Evolutionary conservation across 176 grass and related monocot species (phyloP).

Genomic region (Oryza punctata): DNA sequence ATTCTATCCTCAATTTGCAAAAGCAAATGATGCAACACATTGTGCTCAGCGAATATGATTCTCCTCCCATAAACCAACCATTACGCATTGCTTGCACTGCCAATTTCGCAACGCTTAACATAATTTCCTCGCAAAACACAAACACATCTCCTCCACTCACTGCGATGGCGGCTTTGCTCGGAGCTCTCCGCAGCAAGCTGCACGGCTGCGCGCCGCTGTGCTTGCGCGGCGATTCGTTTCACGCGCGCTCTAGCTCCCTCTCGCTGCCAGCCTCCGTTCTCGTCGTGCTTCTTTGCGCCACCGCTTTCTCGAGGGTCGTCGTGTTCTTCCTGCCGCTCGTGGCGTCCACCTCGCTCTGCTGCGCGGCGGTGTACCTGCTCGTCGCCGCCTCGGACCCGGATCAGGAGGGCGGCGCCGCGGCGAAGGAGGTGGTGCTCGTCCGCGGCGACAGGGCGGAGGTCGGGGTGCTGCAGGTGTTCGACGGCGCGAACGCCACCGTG

Average conservation of each 20-base stretch:
- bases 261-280: neutral
- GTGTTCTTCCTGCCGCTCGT: conserved; percentile 64
- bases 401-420: neutral
- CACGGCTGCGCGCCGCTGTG: neutral
- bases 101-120: neutral
- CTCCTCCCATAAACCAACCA: conserved; percentile 40
- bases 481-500: conserved; percentile 50
- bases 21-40: conserved; percentile 28
- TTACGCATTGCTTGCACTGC: neutral
- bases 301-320: conserved; percentile 32
- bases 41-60: conserved; percentile 54
- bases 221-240: neutral
- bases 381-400: conserved; percentile 23
- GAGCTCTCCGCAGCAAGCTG: conserved; percentile 18
- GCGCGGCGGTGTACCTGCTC: conserved; percentile 38
- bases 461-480: conserved; percentile 49
- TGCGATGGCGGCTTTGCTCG: conserved; percentile 25
- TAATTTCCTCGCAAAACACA: neutral
- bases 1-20: conserved; percentile 32
- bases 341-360: conserved; percentile 54
- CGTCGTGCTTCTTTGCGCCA: neutral
- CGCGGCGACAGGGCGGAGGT: conserved; percentile 32
- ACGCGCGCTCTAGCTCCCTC: no score
- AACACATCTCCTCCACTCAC: no score
- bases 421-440: conserved; percentile 47